These are phyloP conservation scores for California macrophylla DNA, from an alignment of 441 rosid genomes.

Conservation along the genomic window DNA sequence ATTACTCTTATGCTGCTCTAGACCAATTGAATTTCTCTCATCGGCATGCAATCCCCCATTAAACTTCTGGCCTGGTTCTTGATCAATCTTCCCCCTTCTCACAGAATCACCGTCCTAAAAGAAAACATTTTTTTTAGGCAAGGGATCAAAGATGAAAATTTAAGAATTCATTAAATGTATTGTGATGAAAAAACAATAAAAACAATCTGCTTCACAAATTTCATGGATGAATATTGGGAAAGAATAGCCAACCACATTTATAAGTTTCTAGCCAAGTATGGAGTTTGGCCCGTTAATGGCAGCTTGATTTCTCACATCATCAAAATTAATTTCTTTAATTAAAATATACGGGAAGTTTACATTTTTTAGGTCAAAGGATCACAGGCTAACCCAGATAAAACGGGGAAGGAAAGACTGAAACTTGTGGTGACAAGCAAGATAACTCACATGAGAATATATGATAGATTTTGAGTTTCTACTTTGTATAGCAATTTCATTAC, in stretches of 20 bases:
- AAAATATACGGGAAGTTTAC: no score
- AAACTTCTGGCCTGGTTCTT: conserved; percentile 29
- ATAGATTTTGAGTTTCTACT: no score
- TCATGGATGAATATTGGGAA: not conserved
- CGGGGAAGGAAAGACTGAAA: not conserved
- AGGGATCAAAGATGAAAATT: not conserved
- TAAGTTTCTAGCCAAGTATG: not conserved
- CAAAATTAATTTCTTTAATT: not conserved
- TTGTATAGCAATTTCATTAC: no score
- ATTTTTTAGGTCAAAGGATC: no score
- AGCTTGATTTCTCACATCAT: not conserved
- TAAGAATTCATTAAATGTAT: not conserved
- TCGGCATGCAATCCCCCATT: conserved; percentile 30
- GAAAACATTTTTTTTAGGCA: not conserved
- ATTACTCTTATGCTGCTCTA: conserved; percentile 27
- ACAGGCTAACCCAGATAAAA: no score
- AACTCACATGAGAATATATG: not conserved
- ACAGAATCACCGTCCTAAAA: conserved; percentile 61
- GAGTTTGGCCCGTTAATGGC: not conserved
- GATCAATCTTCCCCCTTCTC: conserved; percentile 71
- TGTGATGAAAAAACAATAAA: no score
- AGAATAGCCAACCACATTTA: not conserved
- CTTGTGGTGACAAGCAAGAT: not conserved
- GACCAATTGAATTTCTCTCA: conserved; percentile 35
- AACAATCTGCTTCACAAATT: not conserved